Evolutionary conservation across 371 early-diverging fungal genomes (phyloP).

Genomic region (Mucor saturninus): DNA sequence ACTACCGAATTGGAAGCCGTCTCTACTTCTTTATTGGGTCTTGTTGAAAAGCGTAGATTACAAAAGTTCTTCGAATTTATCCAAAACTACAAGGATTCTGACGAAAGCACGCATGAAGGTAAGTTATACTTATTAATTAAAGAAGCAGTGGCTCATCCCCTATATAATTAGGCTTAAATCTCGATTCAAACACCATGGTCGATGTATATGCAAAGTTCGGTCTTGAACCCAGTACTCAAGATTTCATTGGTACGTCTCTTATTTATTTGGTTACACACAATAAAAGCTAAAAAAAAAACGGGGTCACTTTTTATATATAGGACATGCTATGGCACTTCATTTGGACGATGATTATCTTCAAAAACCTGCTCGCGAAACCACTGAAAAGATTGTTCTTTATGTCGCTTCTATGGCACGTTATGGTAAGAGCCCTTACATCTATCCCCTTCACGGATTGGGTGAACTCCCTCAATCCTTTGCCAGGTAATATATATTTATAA

Average conservation of each 20-base stretch:
- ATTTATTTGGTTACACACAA: constrained; percentile 5
- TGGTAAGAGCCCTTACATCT: constrained; percentile 99
- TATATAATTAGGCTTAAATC: constrained; percentile 52
- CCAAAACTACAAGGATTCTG: constrained; percentile 81
- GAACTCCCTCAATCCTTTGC: constrained; percentile 95
- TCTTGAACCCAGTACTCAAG: constrained; percentile 91
- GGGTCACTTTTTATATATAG: constrained; percentile 10
- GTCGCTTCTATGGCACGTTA: constrained; percentile 94
- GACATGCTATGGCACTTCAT: constrained; percentile 98
- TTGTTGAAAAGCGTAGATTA: constrained; percentile 95
- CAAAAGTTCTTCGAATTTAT: constrained; percentile 98
- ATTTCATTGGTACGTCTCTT: constrained; percentile 81
- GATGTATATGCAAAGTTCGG: constrained; percentile 93
- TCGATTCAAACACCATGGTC: constrained; percentile 81
- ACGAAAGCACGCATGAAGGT: constrained; percentile 83
- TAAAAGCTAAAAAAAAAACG: background rate
- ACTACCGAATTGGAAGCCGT: constrained; percentile 91
- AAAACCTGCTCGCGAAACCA: constrained; percentile 89
- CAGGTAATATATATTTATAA: constrained; percentile 5
- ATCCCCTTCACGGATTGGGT: constrained; percentile 99
- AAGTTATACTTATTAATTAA: too few relatives aligned
- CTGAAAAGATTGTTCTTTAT: constrained; percentile 94
- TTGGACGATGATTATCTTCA: constrained; percentile 93
- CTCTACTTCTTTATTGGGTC: constrained; percentile 85
- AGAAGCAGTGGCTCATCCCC: too few relatives aligned